Conservation (phyloP, 2,329 filamentous ascomycete species). For the Pseudopyrenochaeta lycopersici region DNA sequence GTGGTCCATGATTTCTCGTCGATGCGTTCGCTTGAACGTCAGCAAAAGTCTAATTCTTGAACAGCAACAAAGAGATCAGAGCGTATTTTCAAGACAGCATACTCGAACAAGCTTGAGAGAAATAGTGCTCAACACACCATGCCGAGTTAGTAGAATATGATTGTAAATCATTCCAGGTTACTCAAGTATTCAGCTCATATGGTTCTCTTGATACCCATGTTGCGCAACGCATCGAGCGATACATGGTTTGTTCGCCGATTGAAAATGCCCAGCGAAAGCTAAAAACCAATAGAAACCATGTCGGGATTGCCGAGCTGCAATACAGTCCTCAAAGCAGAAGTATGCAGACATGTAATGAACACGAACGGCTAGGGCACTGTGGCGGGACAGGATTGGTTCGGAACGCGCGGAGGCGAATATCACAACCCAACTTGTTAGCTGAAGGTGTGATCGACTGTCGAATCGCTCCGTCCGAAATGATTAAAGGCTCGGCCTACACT, state of each 20-base stretch:
- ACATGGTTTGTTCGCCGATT: background rate
- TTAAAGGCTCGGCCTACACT: background rate
- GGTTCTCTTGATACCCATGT: too few species aligned
- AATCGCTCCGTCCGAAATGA: background rate
- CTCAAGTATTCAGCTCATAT: background rate
- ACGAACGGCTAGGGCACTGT: background rate
- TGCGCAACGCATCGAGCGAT: too few species aligned
- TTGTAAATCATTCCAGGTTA: too few species aligned
- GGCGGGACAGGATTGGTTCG: background rate
- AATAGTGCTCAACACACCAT: too few species aligned
- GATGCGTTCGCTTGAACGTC: too few species aligned
- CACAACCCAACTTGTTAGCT: background rate
- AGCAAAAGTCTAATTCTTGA: too few species aligned
- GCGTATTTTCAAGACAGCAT: too few species aligned
- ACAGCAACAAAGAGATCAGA: too few species aligned
- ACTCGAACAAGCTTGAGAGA: too few species aligned
- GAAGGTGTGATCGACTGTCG: background rate
- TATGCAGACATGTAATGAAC: background rate
- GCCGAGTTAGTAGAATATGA: too few species aligned
- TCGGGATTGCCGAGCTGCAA: background rate
- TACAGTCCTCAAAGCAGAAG: background rate
- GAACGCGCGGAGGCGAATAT: background rate
- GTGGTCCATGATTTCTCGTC: conserved; percentile 12
- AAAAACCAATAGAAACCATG: background rate
- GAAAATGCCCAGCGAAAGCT: background rate